Percentiles rank a stretch among this genome's conserved stretches.
Conservation (phyloP, 306 rosid species). For the Vachellia collinsii region DNA sequence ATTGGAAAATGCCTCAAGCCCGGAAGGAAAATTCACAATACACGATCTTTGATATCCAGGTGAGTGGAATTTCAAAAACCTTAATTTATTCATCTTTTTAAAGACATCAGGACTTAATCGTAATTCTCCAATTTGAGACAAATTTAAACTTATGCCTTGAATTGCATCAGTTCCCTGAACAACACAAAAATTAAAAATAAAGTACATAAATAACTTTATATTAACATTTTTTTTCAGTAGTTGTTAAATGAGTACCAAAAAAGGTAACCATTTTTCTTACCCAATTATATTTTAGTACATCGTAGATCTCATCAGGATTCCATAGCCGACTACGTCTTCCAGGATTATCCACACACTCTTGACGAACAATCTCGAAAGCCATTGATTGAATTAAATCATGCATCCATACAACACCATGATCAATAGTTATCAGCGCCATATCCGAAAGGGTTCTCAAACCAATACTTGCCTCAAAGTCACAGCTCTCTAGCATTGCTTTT, state of each 20-base stretch:
- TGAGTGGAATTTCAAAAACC: constrained; percentile 17
- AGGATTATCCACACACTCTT: not conserved
- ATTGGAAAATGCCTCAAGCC: not conserved
- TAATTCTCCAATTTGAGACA: constrained; percentile 7
- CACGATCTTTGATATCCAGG: not conserved
- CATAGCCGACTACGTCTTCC: not conserved
- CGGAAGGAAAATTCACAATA: not conserved
- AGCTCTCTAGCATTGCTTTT: not conserved
- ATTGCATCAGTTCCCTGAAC: constrained; percentile 32
- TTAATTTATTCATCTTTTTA: constrained; percentile 26
- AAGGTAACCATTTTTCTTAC: not conserved
- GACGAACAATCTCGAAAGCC: constrained; percentile 20
- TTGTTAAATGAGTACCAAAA: no score
- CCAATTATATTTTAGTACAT: not conserved
- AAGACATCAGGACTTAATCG: not conserved
- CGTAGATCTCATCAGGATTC: not conserved
- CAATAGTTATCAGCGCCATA: constrained; percentile 16
- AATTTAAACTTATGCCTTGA: constrained; percentile 33
- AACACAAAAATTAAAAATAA: not conserved
- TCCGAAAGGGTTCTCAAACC: constrained; percentile 18
- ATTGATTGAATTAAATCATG: not conserved
- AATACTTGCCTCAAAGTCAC: constrained; percentile 22
- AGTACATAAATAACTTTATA: no score
- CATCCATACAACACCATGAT: no score
- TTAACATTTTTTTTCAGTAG: no score